Evolutionary conservation across 306 rosid genomes (phyloP), one percentile per base, ranked within the genome.

Genomic region (Inga laurina): DNA sequence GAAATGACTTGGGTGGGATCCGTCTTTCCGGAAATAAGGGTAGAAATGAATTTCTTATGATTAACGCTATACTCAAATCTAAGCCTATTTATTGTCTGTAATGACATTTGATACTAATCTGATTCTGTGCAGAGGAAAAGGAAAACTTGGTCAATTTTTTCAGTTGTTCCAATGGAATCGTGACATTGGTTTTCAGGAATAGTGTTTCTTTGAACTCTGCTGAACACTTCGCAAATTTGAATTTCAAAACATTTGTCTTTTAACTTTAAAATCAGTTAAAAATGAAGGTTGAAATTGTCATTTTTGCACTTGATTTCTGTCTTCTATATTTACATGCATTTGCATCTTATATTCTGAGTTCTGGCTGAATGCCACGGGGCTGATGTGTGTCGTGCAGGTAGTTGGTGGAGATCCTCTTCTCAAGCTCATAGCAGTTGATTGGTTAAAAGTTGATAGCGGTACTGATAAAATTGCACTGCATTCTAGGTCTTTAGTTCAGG

Each of bases 381-480:
- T 56, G 72, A 37, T 4, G 41, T 76, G 80, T 80, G 34, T 82
- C 34, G 67, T 78, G 59, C 87, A 95, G 99, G 86, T 91, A 79
- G 88, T 64, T 75, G 99, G 98, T 83, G 96, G 99, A 77, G 94
- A 95, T 65, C 97, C 99, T 34, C 93, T 95, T 84, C 94, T 95
- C 85, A 92, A 89, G 87, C 98, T 93, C 77, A 67, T 92, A 76
- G 97, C 92, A 32, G 90, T 88, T 74, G 99, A 95, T 88, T 93
- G 98, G 99, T 89, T 91, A 77, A 93, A 88, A 88, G 98, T 92
- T 74, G 90, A 90, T 66, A 84, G 83, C 82, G 8, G 83, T 54
- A 52, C 69, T 46, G 94, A 93, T 84, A 87, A 67, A 82, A 88
- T 93, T 90, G 99, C 97, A 61, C 57, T 91, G 72, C 97, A 93